phyloP scores from a whole-genome alignment of 2,329 filamentous ascomycete species.

The Daldinia sp. region DNA sequence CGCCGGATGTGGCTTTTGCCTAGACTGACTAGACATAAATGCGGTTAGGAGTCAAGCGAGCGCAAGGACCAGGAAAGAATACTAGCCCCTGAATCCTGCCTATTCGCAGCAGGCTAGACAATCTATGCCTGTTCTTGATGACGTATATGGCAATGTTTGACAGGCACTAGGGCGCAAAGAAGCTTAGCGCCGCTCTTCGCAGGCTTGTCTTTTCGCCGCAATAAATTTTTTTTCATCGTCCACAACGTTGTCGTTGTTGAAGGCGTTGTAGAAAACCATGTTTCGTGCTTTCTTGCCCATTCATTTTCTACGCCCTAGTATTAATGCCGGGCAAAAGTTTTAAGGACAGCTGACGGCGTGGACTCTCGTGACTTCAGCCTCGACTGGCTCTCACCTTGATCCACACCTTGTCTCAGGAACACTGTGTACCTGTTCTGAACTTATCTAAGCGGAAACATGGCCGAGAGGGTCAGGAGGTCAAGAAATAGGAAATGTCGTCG shows the following conservation, averaged over 20 bases:
- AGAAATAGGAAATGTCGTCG: conserved; percentile 9
- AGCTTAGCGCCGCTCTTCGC: conserved; percentile 28
- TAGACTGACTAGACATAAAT: conserved; percentile 24
- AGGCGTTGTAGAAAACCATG: not conserved
- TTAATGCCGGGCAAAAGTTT: not conserved
- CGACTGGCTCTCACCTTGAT: conserved; percentile 3
- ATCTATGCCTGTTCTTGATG: conserved; percentile 25
- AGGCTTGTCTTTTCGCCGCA: conserved; percentile 39
- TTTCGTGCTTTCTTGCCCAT: not conserved
- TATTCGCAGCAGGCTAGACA: conserved; percentile 9
- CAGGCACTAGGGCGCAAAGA: conserved; percentile 33
- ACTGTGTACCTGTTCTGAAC: not conserved
- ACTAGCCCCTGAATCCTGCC: conserved; percentile 27
- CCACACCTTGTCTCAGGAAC: conserved; percentile 2
- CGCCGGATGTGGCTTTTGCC: conserved; percentile 34
- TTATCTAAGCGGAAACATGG: conserved; percentile 10
- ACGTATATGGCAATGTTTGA: conserved; percentile 33
- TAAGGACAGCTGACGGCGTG: not conserved
- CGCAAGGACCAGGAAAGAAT: conserved; percentile 16
- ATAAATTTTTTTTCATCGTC: conserved; percentile 22
- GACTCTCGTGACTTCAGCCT: conserved; percentile 2
- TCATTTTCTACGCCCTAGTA: not conserved
- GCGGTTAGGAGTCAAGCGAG: conserved; percentile 18
- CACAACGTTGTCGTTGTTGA: conserved; percentile 6
- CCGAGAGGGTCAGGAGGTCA: conserved; percentile 24